These are phyloP conservation scores for Allium fistulosum DNA, from an alignment of 106 monocot genomes.

Conservation along the genomic window DNA sequence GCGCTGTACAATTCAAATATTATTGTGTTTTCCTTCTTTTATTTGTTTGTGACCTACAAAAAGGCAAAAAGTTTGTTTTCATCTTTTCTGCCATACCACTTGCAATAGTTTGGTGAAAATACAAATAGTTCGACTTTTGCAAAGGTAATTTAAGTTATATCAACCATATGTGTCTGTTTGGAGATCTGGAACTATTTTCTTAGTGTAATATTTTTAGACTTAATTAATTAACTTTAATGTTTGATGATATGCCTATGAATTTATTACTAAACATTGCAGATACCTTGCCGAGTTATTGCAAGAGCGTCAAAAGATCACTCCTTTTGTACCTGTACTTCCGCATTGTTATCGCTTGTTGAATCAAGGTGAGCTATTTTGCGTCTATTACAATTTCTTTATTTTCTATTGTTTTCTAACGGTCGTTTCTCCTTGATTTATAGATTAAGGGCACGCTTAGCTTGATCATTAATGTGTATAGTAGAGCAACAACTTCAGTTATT, in stretches of 20 bases:
- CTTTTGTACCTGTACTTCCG: conserved; percentile 75
- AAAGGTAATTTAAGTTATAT: too few species aligned
- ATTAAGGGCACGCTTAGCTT: not conserved
- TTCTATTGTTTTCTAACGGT: not conserved
- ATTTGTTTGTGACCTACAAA: too few species aligned
- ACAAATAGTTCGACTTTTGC: too few species aligned
- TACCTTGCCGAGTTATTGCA: conserved; percentile 73
- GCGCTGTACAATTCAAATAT: too few species aligned
- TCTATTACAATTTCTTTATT: not conserved
- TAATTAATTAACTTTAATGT: not conserved
- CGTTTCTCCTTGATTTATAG: too few species aligned
- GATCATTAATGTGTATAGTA: not conserved
- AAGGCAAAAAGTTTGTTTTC: too few species aligned
- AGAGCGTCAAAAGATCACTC: conserved; percentile 75
- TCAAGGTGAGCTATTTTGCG: conserved; percentile 54
- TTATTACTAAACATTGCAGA: conserved; percentile 21
- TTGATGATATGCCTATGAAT: not conserved
- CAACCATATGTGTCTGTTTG: not conserved
- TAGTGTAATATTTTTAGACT: not conserved
- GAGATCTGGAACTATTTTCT: not conserved
- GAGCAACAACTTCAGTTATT: not conserved
- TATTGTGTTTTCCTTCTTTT: too few species aligned
- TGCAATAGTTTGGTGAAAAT: too few species aligned
- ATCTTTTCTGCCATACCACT: too few species aligned
- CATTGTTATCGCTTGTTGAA: conserved; percentile 68